These are phyloP conservation scores for Eucalyptus shirleyi DNA, from an alignment of 345 rosid genomes.

Conservation along the genomic window DNA sequence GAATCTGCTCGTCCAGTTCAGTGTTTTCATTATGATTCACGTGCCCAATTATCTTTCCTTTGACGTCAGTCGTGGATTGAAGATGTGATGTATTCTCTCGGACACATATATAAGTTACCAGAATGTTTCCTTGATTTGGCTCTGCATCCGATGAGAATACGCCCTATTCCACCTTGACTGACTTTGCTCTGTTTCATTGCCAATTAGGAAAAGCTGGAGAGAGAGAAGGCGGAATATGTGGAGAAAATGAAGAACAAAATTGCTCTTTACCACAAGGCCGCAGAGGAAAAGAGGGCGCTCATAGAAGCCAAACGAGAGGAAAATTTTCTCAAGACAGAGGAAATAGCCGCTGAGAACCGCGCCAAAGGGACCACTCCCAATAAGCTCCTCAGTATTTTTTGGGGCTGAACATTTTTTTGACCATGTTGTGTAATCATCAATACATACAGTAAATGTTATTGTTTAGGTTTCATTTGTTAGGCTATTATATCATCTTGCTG, in stretches of 20 bases:
- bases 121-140: not conserved
- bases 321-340: constrained; percentile 82
- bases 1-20: not conserved
- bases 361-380: constrained; percentile 69
- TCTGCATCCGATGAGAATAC: not conserved
- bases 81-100: not conserved
- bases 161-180: not conserved
- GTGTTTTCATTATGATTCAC: not conserved
- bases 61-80: not conserved
- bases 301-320: constrained; percentile 72
- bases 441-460: constrained; percentile 1
- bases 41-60: not conserved
- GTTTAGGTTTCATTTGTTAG: constrained; percentile 3
- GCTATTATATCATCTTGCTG: not conserved
- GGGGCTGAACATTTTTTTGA: not conserved
- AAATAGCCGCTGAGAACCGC: constrained; percentile 67
- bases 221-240: constrained; percentile 58
- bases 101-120: not conserved
- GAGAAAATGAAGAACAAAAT: constrained; percentile 87
- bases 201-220: constrained; percentile 59
- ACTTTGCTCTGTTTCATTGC: not conserved
- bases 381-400: constrained; percentile 44
- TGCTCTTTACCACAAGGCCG: constrained; percentile 62
- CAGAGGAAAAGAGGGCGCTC: constrained; percentile 75
- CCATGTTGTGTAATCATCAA: not conserved